Percentiles rank a stretch among this genome's conserved stretches.
Evolutionary conservation across 2,329 filamentous ascomycete genomes (phyloP).

Genomic region (Phyllachora maydis): DNA sequence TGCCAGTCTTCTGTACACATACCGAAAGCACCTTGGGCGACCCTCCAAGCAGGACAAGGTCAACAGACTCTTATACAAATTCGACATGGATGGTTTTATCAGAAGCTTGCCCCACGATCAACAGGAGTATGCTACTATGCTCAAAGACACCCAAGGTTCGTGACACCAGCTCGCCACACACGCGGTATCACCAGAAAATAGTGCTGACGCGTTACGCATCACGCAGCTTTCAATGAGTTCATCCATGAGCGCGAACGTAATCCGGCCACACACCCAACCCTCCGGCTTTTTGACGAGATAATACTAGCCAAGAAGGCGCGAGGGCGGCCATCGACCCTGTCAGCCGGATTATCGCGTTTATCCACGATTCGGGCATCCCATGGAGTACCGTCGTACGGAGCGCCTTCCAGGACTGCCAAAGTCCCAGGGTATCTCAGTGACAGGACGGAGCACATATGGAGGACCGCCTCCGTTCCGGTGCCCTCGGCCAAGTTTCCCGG

Average conservation of each 20-base stretch:
- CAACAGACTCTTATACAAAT: conserved; percentile 37
- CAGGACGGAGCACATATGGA: conserved; percentile 61
- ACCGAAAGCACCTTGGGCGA: conserved; percentile 39
- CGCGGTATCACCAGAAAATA: too few relatives aligned
- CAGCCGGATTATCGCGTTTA: conserved; percentile 40
- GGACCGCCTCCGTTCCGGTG: conserved; percentile 39
- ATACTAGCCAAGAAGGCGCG: conserved; percentile 57
- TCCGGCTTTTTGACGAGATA: conserved; percentile 69
- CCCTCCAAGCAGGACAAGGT: conserved; percentile 39
- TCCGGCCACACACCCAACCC: conserved; percentile 36
- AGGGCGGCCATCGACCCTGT: conserved; percentile 44
- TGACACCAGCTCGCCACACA: conserved; percentile 1
- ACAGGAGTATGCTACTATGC: conserved; percentile 41
- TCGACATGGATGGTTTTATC: conserved; percentile 45
- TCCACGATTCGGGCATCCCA: conserved; percentile 37
- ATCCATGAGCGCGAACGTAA: conserved; percentile 61
- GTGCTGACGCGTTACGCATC: too few relatives aligned
- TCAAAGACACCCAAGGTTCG: conserved; percentile 46
- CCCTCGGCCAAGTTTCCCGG: conserved; percentile 40
- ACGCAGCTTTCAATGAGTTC: conserved; percentile 61
- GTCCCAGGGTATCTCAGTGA: conserved; percentile 45
- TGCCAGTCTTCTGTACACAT: conserved; percentile 45
- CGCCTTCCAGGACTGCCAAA: conserved; percentile 16
- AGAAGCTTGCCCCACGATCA: conserved; percentile 44
- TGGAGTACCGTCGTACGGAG: conserved; percentile 21